Base-by-base conservation (phyloP, 169 alveolate genomes). In the Fabrea salina region DNA sequence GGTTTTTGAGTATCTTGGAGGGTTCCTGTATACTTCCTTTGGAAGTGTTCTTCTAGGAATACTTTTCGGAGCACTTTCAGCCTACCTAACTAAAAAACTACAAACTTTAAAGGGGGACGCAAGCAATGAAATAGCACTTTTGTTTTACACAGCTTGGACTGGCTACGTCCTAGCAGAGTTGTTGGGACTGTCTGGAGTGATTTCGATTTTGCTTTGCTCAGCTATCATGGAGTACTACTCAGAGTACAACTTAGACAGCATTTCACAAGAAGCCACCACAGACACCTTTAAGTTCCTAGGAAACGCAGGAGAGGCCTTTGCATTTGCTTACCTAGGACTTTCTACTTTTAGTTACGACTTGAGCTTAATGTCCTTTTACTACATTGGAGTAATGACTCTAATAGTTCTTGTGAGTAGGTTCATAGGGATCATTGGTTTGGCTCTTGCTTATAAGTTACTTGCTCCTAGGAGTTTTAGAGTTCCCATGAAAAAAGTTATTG, bases 291-390 rank as follows among this genome's bases (percentile, higher is more conserved):
- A 72, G 61, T 51, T 81, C 33, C 33, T 81, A 33, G 79, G 87
- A 44, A 74, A 81, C 61, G 79, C 64, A 19, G 53, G 80, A 16
- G 87, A 81, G 64, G 82, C 82, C 13, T 74, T 81, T 30, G 79
- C 66, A 37, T 81, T 81, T 74, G 68, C 79, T 27, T 81, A 81
- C 54, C 74, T 81, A 81, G 87, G 87, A 16, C 2, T 56, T 22
- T 56, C 41, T 1, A 27, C 68, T n/a, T n/a, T 56, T 56, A 56
- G 40, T 56, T 56, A 56, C 53, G 16, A 16, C 16, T 11, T 16
- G 11, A 11, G 22, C 53, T 16, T 11, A 11, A 11, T 44, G 11
- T 44, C 53, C 53, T 16, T 44, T 44, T 44, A 44, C 53, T 44
- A 11, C 16, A 44, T 44, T 11, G 16, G 11, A 16, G 11, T 11